These are phyloP conservation scores for Oryza glumipatula DNA, from an alignment of 176 grass and related monocot genomes.

Conservation along the genomic window DNA sequence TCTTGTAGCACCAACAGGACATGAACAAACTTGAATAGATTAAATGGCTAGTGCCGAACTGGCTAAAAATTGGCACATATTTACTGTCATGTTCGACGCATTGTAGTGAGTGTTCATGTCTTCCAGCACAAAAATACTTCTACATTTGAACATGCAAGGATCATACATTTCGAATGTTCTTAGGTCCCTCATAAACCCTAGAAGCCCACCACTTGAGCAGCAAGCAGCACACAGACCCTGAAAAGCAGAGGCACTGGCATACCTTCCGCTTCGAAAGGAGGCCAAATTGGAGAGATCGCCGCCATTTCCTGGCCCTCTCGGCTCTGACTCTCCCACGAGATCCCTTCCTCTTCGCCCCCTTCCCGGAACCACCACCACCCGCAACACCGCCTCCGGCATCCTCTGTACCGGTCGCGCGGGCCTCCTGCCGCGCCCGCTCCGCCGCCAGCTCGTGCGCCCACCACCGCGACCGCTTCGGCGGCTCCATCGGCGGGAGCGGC, in stretches of 20 bases:
- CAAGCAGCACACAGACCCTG: slow-evolving; percentile 33
- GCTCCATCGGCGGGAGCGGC: slow-evolving; percentile 43
- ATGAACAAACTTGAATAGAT: slow-evolving; percentile 1
- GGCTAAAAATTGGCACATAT: not conserved
- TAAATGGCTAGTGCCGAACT: not conserved
- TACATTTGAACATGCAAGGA: slow-evolving; percentile 7
- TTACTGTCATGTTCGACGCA: not conserved
- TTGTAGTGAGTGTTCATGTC: not conserved
- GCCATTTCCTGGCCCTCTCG: slow-evolving; percentile 37
- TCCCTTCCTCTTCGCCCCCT: slow-evolving; percentile 44
- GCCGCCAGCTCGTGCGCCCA: slow-evolving; percentile 47
- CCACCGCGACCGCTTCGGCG: slow-evolving; percentile 45
- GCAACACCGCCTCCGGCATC: not conserved
- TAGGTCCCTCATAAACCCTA: slow-evolving; percentile 1
- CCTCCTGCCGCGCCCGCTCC: slow-evolving; percentile 4
- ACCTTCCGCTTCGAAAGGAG: slow-evolving; percentile 44
- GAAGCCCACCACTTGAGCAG: slow-evolving; percentile 28
- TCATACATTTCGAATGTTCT: slow-evolving; percentile 1
- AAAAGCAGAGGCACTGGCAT: slow-evolving; percentile 33
- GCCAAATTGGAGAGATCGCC: slow-evolving; percentile 32
- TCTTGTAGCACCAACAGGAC: slow-evolving; percentile 5
- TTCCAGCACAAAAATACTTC: slow-evolving; percentile 3
- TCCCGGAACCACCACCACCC: not conserved
- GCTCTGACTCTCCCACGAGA: not conserved
- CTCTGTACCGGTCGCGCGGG: not conserved